Conservation (phyloP, 345 rosid species). For the Camelina sativa region DNA sequence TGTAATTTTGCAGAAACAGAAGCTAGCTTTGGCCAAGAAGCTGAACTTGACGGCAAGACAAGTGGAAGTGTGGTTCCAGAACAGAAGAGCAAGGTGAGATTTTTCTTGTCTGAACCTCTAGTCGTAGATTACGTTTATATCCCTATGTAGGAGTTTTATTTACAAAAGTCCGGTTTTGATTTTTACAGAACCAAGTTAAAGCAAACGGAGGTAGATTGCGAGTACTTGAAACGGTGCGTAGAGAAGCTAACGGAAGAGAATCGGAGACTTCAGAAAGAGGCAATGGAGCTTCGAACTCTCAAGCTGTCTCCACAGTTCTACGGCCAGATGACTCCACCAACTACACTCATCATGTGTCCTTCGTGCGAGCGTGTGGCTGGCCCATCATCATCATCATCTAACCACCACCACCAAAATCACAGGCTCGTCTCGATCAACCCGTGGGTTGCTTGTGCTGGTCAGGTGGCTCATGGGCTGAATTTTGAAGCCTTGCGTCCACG, state of each 20-base stretch:
- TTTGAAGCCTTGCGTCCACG: constrained; percentile 48
- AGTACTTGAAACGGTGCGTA: constrained; percentile 86
- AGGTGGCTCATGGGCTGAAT: constrained; percentile 38
- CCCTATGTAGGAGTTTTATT: constrained; percentile 21
- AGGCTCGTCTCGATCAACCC: constrained; percentile 54
- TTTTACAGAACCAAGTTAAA: constrained; percentile 84
- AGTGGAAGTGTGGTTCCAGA: constrained; percentile 99
- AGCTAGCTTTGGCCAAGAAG: constrained; percentile 81
- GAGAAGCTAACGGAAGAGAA: constrained; percentile 96
- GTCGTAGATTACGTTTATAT: background rate
- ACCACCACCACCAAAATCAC: constrained; percentile 36
- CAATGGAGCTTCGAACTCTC: constrained; percentile 90
- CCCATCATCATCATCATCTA: constrained; percentile 37
- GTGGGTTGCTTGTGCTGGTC: constrained; percentile 57
- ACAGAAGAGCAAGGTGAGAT: constrained; percentile 94
- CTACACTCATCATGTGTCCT: constrained; percentile 97
- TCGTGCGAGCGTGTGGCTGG: constrained; percentile 86
- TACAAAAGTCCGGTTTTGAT: background rate
- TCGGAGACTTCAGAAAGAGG: constrained; percentile 90
- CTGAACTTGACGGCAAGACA: constrained; percentile 84
- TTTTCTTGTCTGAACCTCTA: background rate
- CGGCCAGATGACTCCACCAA: constrained; percentile 98
- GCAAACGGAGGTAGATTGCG: constrained; percentile 99
- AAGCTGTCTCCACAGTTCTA: constrained; percentile 97
- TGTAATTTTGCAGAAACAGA: constrained; percentile 71